Base-by-base conservation (phyloP, 352 stramenopile species). In the Peronospora farinosa region DNA sequence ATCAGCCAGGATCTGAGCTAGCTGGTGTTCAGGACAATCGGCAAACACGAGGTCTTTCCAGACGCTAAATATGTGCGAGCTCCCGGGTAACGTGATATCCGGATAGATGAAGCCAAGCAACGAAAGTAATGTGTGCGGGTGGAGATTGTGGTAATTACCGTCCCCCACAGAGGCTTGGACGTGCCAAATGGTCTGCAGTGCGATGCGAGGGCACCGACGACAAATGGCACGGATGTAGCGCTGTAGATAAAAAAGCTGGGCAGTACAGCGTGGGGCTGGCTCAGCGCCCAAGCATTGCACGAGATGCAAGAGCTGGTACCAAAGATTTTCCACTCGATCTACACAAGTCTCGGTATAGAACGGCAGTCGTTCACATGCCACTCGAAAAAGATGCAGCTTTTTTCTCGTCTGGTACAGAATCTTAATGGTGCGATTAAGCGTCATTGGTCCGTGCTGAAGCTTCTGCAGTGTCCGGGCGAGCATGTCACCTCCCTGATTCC, bases 181-280 rank as follows among this genome's bases (percentile, higher is more conserved):
- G 37, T 88, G 77, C 79, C 79, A 90, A 63, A 90, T 87, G 0
- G 79, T 90, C 50, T 87, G 79, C 32, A 88, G 53, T 15, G 79
- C 79, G 28, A 90, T 88, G 1, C 77, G 76, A 12, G 77, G 74
- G 12, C 72, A 86, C 0, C 79, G 70, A 4, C 72, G 72, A 17
- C 79, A 90, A 40, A 90, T 85, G 7, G 76, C 79, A 6, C 70
- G 71, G 36, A 90, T 76, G 50, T 79, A 83, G 1, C 79, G 68
- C 52, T 79, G 65, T 19, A 90, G 51, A 32, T 78, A 86, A 32
- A 86, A 84, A 1, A 88, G 60, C 37, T 90, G 77, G 4, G 74
- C 47, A 10, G 66, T 60, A 31, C 68, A 77, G 2, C 51, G 63
- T 8, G 61, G 56, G 1, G 74, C 51, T 5, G 72, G 50, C 25